Evolutionary conservation across 208 protist genomes (phyloP), one percentile per base, ranked within the genome.

Genomic region (Wallacemonas rigidus): DNA sequence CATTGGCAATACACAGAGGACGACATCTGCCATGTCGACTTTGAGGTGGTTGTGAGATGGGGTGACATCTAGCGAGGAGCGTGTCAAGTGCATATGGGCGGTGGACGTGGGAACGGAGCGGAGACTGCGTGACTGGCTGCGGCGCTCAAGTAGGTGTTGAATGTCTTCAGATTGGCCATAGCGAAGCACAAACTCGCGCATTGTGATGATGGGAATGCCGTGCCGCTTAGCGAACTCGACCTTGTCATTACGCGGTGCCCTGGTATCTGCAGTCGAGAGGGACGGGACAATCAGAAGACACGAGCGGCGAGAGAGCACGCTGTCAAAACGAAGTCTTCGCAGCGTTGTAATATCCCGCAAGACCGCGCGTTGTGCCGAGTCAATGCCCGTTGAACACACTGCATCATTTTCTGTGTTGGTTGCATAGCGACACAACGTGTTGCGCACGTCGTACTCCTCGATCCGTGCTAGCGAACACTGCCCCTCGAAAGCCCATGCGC

Each of bases 381-480:
- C 54, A 26, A 93, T 47, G 17, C 75, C 74, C 15, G 85, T 86
- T 7, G 79, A 80, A 71, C 88, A 90, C 3, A 93, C 69, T 41
- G 82, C 76, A 56, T 76, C 43, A 41, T 75, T 7, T 77, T 77
- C 3, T 71, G 44, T 9, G 14, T 51, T 11, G 5, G 41, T 35
- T 51, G 60, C 36, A 15, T 50, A 48, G 3, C n/a, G 36, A 8
- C n/a, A 48, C 38, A 92, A 57, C 12, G 71, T 71, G 15, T 76
- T 53, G 35, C 74, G 63, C 14, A 88, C 68, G 40, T 87, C 80
- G 62, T 75, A 92, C 36, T 76, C 63, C 61, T 51, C 55, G 7
- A 75, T 38, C 12, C 41, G 39, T 2, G 74, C 70, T 48, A 82
- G 63, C n/a, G 71, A 68, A 55, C 87, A 89, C 51, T 48, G 60